Evolutionary conservation across 176 grass and related monocot genomes (phyloP).

Genomic region (Zoysia pacifica): DNA sequence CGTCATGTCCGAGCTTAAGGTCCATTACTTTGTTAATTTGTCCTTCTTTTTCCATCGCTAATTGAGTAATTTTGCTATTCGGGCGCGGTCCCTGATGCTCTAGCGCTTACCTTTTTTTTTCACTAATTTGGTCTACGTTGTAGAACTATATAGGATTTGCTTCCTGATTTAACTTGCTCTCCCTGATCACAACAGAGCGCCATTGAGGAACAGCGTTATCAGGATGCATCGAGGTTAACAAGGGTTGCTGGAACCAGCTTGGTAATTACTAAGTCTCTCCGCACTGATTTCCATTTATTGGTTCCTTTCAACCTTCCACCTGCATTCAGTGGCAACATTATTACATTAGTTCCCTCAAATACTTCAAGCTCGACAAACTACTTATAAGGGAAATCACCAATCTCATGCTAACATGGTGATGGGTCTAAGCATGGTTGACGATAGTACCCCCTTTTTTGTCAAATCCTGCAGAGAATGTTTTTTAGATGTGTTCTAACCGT

Average conservation of each 20-base stretch:
- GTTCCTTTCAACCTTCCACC: background rate
- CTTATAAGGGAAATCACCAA: background rate
- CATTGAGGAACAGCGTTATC: slow-evolving; percentile 81
- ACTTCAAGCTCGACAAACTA: slow-evolving; percentile 7
- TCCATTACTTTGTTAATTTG: slow-evolving; percentile 3
- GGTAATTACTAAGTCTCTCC: slow-evolving; percentile 49
- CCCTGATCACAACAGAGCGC: slow-evolving; percentile 45
- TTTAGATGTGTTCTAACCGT: background rate
- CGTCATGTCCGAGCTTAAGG: slow-evolving; percentile 92
- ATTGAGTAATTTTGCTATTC: background rate
- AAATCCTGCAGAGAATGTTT: background rate
- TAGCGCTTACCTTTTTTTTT: background rate
- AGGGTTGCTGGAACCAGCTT: slow-evolving; percentile 74
- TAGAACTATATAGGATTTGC: background rate
- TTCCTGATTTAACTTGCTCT: background rate
- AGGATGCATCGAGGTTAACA: slow-evolving; percentile 81
- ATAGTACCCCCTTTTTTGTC: slow-evolving; percentile 1
- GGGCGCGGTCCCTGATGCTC: background rate
- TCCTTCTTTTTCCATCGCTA: background rate
- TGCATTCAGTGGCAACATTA: background rate
- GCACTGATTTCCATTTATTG: background rate
- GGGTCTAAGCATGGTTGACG: background rate
- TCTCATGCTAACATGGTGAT: background rate
- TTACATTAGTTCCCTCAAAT: background rate
- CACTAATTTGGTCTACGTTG: background rate